A percentile compares a stretch with the other conserved stretches of the same genome.
phyloP scores from a whole-genome alignment of 352 stramenopile species.

The Pythium dissimile region DNA sequence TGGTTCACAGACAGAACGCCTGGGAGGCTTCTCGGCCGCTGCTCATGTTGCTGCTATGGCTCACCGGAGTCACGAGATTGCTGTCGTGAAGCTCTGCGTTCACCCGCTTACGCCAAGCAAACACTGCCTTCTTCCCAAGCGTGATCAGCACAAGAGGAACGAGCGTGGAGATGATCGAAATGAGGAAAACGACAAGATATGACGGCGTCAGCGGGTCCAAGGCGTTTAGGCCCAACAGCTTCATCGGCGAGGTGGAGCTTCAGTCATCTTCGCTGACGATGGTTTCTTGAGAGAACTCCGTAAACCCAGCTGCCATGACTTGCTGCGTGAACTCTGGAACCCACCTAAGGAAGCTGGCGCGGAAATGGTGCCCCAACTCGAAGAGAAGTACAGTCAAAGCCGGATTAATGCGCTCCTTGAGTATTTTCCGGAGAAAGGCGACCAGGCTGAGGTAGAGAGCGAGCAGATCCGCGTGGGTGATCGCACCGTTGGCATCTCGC shows the following conservation, averaged over 20 bases:
- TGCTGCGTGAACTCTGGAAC: not conserved
- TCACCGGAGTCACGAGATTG: too few relatives aligned
- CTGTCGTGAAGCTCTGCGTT: too few relatives aligned
- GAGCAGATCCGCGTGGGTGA: conserved; percentile 3
- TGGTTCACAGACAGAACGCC: conserved; percentile 10
- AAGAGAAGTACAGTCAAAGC: not conserved
- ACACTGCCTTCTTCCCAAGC: not conserved
- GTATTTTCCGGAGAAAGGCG: not conserved
- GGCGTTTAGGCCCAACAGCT: not conserved
- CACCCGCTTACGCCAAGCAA: too few relatives aligned
- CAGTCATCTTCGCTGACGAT: not conserved
- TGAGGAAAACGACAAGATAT: not conserved
- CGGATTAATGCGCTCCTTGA: not conserved
- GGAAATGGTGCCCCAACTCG: not conserved
- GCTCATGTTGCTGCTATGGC: not conserved
- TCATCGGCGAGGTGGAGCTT: not conserved
- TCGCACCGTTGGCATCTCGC: conserved; percentile 9
- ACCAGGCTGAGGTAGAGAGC: not conserved
- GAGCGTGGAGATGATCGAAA: not conserved
- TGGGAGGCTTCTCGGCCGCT: not conserved
- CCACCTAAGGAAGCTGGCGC: not conserved
- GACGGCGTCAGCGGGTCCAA: not conserved
- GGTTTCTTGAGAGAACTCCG: not conserved
- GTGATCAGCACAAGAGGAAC: not conserved
- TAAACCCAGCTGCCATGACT: not conserved